Evolutionary conservation across 352 stramenopile species (phyloP), one percentile per base, ranked within the genome.

Genomic region (Pythium aphanidermatum): DNA sequence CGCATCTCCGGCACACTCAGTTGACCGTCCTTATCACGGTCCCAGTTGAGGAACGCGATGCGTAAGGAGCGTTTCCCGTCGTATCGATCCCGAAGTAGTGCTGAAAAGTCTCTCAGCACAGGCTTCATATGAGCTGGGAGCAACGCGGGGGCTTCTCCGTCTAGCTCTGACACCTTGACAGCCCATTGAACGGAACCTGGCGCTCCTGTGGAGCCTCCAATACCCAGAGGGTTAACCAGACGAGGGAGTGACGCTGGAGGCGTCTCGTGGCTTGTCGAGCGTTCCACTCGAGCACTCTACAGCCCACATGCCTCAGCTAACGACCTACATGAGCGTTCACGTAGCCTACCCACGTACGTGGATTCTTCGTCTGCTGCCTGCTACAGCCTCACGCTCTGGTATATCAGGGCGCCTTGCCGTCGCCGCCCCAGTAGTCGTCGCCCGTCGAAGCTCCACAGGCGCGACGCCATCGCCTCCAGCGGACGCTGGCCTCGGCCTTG

Each of bases 21-120:
- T 3, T 57, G 54, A 6, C 69, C 72, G 45, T 84, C 69, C 58
- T 74, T 82, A 47, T 82, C 55, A 11, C 53, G 60, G 30, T 84
- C 69, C 69, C 72, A 84, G 21, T 68, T 78, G 23, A 73, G 62
- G 56, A 84, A 84, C 29, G 69, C 70, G 23, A 59, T 42, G 6
- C 69, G 72, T 16, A 80, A 39, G 26, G 67, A 80, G 4, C 72
- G 67, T 29, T 80, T 84, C 21, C 73, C 72, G 8, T 75, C 60
- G 43, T 82, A 84, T 3, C 68, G 70, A n/a, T 84, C 72, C 3
- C 52, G 69, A 20, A 84, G 37, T 25, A 84, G 40, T 9, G 30
- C 30, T 9, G 58, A 60, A 42, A 84, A 75, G 30, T 76, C 60
- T 0, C 48, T 34, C 14, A 81, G 38, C 12, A 63, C 56, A 4